Percentiles rank a stretch among this genome's conserved stretches.
Conservation (phyloP, 169 alveolate genomes). For the Cryptosporidium canis region DNA sequence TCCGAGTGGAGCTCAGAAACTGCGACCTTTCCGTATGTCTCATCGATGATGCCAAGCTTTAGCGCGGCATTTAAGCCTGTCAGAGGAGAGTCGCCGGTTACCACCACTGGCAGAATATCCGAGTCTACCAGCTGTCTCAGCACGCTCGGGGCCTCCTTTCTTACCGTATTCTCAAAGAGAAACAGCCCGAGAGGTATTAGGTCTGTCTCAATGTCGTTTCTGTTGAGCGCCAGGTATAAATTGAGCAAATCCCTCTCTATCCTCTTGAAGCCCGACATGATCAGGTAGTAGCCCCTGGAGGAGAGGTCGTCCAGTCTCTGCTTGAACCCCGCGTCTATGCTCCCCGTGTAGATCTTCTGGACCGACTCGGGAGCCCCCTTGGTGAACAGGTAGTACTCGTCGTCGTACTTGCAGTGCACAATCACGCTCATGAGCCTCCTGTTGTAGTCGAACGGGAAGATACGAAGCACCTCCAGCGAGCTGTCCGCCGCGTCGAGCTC, state of each 20-base stretch:
- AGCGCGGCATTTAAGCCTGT: conserved; percentile 48
- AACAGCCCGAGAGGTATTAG: conserved; percentile 24
- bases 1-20: conserved; percentile 8
- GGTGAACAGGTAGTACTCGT: conserved; percentile 29
- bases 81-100: conserved; percentile 61
- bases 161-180: conserved; percentile 24
- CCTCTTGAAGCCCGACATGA: conserved; percentile 7
- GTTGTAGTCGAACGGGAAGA: conserved; percentile 60
- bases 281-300: conserved; percentile 41
- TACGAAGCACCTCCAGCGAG: conserved; percentile 49
- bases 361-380: conserved; percentile 70
- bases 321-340: background rate
- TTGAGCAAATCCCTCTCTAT: background rate
- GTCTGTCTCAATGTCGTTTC: conserved; percentile 56
- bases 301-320: conserved; percentile 34
- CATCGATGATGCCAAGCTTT: conserved; percentile 25
- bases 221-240: background rate
- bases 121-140: conserved; percentile 2
- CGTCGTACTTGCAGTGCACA: conserved; percentile 2
- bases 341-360: background rate
- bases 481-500: background rate
- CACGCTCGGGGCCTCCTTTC: conserved; percentile 32
- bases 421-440: conserved; percentile 59
- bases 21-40: background rate
- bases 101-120: conserved; percentile 39